phyloP scores from a whole-genome alignment of 1,284 basidiomycete species.

The Pseudozyma flocculosa region DNA sequence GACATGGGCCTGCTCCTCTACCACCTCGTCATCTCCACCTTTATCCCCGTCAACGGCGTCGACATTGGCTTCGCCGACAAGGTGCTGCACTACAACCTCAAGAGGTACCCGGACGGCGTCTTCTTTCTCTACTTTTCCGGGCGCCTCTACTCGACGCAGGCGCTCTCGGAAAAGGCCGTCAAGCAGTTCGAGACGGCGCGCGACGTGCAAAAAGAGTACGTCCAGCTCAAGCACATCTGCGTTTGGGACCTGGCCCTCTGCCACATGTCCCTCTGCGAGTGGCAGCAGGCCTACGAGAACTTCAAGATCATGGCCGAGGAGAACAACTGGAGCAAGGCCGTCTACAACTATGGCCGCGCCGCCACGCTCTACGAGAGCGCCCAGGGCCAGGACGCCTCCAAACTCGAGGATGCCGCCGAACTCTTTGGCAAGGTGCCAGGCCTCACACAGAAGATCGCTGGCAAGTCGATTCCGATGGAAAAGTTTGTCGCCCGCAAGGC shows the following conservation, averaged over 20 bases:
- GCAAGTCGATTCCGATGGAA: conserved; percentile 56
- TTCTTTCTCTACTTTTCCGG: conserved; percentile 58
- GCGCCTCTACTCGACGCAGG: conserved; percentile 56
- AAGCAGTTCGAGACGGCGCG: conserved; percentile 47
- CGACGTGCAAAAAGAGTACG: conserved; percentile 54
- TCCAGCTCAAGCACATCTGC: conserved; percentile 57
- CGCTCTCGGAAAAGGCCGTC: conserved; percentile 45
- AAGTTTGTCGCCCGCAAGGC: conserved; percentile 55
- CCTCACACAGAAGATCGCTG: conserved; percentile 55
- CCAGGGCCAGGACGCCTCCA: conserved; percentile 2
- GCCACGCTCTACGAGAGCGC: conserved; percentile 42
- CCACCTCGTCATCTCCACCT: conserved; percentile 55
- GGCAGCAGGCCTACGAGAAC: conserved; percentile 41
- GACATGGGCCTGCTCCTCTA: conserved; percentile 56
- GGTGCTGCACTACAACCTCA: conserved; percentile 53
- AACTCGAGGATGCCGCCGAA: conserved; percentile 28
- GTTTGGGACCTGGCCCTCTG: conserved; percentile 56
- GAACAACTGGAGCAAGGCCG: conserved; percentile 57
- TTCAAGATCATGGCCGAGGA: conserved; percentile 48
- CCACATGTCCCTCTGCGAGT: conserved; percentile 49
- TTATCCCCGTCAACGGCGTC: conserved; percentile 54
- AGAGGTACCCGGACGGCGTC: conserved; percentile 52
- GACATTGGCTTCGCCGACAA: conserved; percentile 55
- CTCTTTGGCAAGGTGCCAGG: conserved; percentile 43
- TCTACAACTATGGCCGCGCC: conserved; percentile 54